Evolutionary conservation across 768 basidiomycete species (phyloP), one percentile per base, ranked within the genome.

Genomic region (Hemileccinum rubropunctum): DNA sequence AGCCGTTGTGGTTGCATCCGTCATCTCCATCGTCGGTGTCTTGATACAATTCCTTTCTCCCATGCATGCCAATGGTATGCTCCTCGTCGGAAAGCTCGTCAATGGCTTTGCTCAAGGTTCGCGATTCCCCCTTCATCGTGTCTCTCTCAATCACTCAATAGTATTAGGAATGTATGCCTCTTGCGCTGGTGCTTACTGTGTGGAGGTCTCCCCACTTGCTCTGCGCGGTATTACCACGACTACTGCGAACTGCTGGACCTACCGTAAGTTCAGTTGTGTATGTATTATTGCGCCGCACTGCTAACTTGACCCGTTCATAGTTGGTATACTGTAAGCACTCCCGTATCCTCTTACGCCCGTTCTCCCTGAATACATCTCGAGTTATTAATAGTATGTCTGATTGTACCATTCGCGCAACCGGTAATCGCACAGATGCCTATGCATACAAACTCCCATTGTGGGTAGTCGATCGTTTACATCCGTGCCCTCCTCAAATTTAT

Each of bases 391-490:
- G 63, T 43, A 53, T 63, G 56, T 63, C 58, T 6, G 65, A 64
- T 12, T 60, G 58, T 32, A 53, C 63, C 30, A 54, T 64, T 21
- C 53, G 48, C 0, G 63, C 60, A 32, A 58, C 64, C 5, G 64
- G 64, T 30, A 56, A 47, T 27, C 34, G 61, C 32, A 54, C 53
- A 17, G 46, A 56, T 20, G 47, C 42, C 3, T 64, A 60, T 20
- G 64, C 63, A 0, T 64, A 65, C 47, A 63, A 54, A 14, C 49
- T 64, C 20, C 63, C 63, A 0, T 63, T 65, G 63, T 66, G 47
- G 54, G 64, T 48, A 12, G 20, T 20, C 2, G 12, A 13, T 12
- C n/a, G 3, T 34, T 9, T 4, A 3, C 10, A 3, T 27, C 20
- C 18, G 9, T 12, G 9, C 11, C 28, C 20, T 40, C 6, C 3